A percentile compares a stretch with the other conserved stretches of the same genome.
These are phyloP conservation scores for Papilionanthe hybrid DNA, from an alignment of 116 monocot genomes.

Conservation along the genomic window DNA sequence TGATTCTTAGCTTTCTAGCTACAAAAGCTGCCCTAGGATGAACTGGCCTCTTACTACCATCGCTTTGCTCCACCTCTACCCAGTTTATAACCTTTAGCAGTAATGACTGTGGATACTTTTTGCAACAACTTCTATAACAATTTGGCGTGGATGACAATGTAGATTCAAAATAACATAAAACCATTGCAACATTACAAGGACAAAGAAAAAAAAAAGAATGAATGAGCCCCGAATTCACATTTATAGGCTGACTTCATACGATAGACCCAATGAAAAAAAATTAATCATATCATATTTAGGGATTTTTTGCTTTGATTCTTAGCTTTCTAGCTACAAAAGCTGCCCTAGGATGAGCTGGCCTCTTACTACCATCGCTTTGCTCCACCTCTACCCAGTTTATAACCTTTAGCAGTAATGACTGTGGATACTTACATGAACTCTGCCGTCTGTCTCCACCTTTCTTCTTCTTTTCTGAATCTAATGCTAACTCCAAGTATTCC, in stretches of 20 bases:
- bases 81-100: conserved; percentile 88
- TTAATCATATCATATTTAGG: conserved; percentile 12
- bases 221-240: no score
- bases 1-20: conserved; percentile 86
- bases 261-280: background rate
- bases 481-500: conserved; percentile 66
- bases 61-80: conserved; percentile 82
- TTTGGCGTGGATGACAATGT: no score
- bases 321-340: conserved; percentile 68
- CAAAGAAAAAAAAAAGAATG: no score
- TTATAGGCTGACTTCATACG: background rate
- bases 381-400: conserved; percentile 96
- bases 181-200: no score
- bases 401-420: conserved; percentile 70
- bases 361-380: conserved; percentile 52
- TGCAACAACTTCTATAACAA: no score
- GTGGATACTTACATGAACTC: conserved; percentile 29
- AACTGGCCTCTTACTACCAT: conserved; percentile 38
- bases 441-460: conserved; percentile 6
- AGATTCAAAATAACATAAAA: no score
- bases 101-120: conserved; percentile 57
- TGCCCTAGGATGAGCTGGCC: conserved; percentile 64
- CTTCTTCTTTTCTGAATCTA: conserved; percentile 72
- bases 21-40: conserved; percentile 71
- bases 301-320: conserved; percentile 94